Conservation (phyloP, 2,329 filamentous ascomycete species). For the Teratosphaeriaceae sp. region DNA sequence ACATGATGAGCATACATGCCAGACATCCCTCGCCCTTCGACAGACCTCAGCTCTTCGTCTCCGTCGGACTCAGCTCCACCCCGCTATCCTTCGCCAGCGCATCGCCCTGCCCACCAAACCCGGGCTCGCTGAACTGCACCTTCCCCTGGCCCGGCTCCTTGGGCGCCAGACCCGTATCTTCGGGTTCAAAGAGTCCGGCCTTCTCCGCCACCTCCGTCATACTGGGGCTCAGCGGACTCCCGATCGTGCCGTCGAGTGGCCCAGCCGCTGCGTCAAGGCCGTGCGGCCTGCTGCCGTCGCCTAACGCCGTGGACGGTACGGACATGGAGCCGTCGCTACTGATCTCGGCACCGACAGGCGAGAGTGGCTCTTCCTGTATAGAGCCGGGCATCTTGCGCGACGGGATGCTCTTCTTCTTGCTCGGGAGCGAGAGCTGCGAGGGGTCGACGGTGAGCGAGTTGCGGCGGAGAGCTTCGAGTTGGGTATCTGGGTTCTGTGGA, state of each 20-base stretch:
- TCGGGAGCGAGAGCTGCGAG: conserved; percentile 23
- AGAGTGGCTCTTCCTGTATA: conserved; percentile 14
- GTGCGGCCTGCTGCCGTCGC: not conserved
- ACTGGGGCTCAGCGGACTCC: not conserved
- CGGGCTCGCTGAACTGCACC: conserved; percentile 4
- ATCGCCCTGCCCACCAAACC: not conserved
- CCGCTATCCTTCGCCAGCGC: not conserved
- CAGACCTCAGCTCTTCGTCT: not conserved
- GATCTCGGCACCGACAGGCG: not conserved
- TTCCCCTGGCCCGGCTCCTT: not conserved
- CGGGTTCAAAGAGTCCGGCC: not conserved
- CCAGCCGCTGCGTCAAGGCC: not conserved
- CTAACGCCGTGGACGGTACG: not conserved
- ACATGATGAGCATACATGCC: not conserved
- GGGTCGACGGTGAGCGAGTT: conserved; percentile 32
- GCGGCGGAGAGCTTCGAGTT: conserved; percentile 42
- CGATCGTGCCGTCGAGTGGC: not conserved
- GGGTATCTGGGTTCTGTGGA: conserved; percentile 41
- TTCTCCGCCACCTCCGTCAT: not conserved
- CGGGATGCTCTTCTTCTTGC: conserved; percentile 18
- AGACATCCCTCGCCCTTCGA: not conserved
- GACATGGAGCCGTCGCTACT: not conserved
- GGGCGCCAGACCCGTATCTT: not conserved
- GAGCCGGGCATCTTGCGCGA: conserved; percentile 25
- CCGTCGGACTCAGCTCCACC: conserved; percentile 3